These are phyloP conservation scores for Crithidia sp. DNA, from an alignment of 208 protist genomes.

Conservation along the genomic window DNA sequence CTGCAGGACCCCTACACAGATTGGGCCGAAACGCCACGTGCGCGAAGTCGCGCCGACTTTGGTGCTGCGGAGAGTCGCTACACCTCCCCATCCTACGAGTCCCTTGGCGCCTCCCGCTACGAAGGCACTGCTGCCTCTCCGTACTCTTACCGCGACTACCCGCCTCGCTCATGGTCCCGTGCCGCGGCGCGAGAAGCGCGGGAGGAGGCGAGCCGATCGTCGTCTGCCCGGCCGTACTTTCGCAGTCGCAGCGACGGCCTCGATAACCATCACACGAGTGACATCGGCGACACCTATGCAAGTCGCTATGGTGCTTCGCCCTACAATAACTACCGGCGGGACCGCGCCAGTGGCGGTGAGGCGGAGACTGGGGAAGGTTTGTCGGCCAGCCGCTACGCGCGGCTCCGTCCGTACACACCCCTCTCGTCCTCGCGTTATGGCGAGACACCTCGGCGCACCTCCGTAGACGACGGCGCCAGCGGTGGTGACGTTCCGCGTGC, in stretches of 20 bases:
- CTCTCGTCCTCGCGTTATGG: slow-evolving; percentile 5
- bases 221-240: slow-evolving; percentile 1
- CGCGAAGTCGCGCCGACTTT: not conserved
- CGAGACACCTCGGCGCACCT: not conserved
- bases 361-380: not conserved
- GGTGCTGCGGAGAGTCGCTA: slow-evolving; percentile 2
- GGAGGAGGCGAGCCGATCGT: not conserved
- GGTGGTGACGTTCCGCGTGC: no score
- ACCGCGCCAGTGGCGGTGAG: not conserved
- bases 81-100: slow-evolving; percentile 7
- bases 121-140: not conserved
- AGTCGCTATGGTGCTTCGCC: slow-evolving; percentile 7
- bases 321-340: not conserved
- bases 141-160: slow-evolving; percentile 1
- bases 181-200: no score
- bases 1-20: not conserved
- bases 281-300: not conserved
- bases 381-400: not conserved
- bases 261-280: not conserved
- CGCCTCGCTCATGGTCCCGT: not conserved
- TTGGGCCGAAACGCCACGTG: not conserved
- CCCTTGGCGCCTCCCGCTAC: slow-evolving; percentile 5
- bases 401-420: slow-evolving; percentile 2
- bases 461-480: not conserved
- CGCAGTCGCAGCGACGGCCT: slow-evolving; percentile 12